Percentiles rank a stretch among this genome's conserved stretches.
Conservation (phyloP, 2,329 filamentous ascomycete species). For the Fusarium kyushuense region DNA sequence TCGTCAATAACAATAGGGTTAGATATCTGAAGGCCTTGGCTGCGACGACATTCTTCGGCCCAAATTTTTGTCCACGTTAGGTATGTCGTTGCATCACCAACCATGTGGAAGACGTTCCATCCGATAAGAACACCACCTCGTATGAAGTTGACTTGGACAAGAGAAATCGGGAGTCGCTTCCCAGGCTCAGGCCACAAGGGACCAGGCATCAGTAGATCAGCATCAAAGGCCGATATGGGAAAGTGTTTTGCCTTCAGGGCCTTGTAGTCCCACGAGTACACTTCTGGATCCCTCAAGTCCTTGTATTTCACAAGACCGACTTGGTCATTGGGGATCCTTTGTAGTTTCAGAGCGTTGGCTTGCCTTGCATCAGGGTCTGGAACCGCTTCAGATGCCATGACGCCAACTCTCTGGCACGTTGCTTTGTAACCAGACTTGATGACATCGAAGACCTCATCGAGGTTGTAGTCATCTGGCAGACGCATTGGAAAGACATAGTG, state of each 20-base stretch:
- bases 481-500: conserved; percentile 29
- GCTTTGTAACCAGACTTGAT: conserved; percentile 13
- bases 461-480: conserved; percentile 2
- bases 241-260: conserved; percentile 17
- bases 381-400: conserved; percentile 24
- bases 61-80: conserved; percentile 29
- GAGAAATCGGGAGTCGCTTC: conserved; percentile 3
- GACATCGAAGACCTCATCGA: background rate
- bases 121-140: conserved; percentile 22
- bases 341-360: conserved; percentile 17
- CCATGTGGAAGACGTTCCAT: conserved; percentile 30
- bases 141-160: conserved; percentile 27
- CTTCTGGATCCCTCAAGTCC: background rate
- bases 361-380: conserved; percentile 15
- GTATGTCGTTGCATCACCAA: conserved; percentile 29
- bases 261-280: conserved; percentile 12
- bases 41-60: conserved; percentile 28
- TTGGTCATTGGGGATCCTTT: background rate
- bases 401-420: conserved; percentile 6
- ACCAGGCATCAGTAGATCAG: conserved; percentile 12
- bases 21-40: conserved; percentile 1
- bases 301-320: background rate
- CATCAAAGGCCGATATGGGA: conserved; percentile 20
- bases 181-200: conserved; percentile 15
- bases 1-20: conserved; percentile 1